Evolutionary conservation across 306 rosid species (phyloP).

Genomic region (Prosopis cineraria): DNA sequence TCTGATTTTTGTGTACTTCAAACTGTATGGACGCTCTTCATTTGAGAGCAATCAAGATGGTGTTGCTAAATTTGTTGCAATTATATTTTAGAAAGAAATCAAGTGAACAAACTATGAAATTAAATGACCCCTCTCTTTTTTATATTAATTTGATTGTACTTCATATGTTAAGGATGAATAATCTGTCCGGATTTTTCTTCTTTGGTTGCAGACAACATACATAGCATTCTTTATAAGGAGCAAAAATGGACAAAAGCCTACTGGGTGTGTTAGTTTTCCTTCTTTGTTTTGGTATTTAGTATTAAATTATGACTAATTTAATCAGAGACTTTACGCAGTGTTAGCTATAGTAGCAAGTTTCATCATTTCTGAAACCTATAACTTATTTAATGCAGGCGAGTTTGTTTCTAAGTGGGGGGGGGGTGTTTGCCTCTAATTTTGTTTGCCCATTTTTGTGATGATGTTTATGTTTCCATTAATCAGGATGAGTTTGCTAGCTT

Average conservation of each 20-base stretch:
- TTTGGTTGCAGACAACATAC: constrained; percentile 66
- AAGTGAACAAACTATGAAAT: not conserved
- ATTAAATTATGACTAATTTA: not conserved
- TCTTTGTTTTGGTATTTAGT: not conserved
- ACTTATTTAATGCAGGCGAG: not conserved
- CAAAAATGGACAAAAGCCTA: constrained; percentile 83
- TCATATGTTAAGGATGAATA: not conserved
- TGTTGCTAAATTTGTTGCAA: not conserved
- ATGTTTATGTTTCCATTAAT: constrained; percentile 32
- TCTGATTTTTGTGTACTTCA: not conserved
- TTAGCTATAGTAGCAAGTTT: constrained; percentile 8
- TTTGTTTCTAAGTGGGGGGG: not conserved
- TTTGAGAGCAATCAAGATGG: constrained; percentile 10
- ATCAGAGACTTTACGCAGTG: not conserved
- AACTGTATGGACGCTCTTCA: constrained; percentile 1
- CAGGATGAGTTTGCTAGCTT: constrained; percentile 95
- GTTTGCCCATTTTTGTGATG: not conserved
- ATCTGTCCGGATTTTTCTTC: constrained; percentile 10
- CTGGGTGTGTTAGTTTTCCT: constrained; percentile 58
- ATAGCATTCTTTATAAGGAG: constrained; percentile 77
- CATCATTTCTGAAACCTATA: not conserved
- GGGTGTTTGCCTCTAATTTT: not conserved
- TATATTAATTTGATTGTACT: not conserved
- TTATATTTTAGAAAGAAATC: not conserved
- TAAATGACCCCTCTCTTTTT: not conserved